Base-by-base conservation (phyloP, 169 alveolate genomes). In the Toxoplasma gondii region DNA sequence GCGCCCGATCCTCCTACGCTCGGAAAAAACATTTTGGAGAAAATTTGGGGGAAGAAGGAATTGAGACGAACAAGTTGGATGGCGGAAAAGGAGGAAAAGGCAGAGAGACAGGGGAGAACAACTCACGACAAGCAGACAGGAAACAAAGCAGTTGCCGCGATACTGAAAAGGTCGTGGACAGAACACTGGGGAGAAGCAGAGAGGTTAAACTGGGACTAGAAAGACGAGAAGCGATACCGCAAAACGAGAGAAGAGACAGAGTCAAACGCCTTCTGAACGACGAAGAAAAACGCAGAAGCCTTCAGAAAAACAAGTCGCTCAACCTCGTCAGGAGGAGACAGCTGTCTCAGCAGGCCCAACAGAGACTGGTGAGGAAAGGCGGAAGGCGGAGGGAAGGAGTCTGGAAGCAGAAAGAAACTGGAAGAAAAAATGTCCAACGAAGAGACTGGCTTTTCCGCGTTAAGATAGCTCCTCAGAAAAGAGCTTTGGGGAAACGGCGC, bases 21-120 rank as follows among this genome's bases (percentile, higher is more conserved):
- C 34, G 93, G 93, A 88, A 93, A 87, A 38, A 67, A 93, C 95
- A 91, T 91, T 81, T 82, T 93, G n/a, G 31, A 12, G 9, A 17
- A 17, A 45, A 80, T 5, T 0, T 29, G 9, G 41, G 29, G 69
- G 38, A 82, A 27, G 91, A 83, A 34, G n/a, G 64, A 10, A 90
- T n/a, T 53, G 39, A 41, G 84, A 88, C n/a, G n/a, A n/a, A n/a
- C n/a, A n/a, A n/a, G n/a, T n/a, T n/a, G 10, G 38, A 36, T n/a
- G n/a, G n/a, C n/a, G n/a, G n/a, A 49, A 12, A 4, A 9, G 29
- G 44, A 86, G 78, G 7, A n/a, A 86, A 74, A n/a, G n/a, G 10
- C 38, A 16, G 44, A 16, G n/a, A 1, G 1, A 1, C 31, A 12
- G 12, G 44, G 84, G n/a, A 24, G 39, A 4, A 12, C 43, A 12